Base-by-base conservation (phyloP, 495 filamentous ascomycete species). In the Penicillium maclennaniae region DNA sequence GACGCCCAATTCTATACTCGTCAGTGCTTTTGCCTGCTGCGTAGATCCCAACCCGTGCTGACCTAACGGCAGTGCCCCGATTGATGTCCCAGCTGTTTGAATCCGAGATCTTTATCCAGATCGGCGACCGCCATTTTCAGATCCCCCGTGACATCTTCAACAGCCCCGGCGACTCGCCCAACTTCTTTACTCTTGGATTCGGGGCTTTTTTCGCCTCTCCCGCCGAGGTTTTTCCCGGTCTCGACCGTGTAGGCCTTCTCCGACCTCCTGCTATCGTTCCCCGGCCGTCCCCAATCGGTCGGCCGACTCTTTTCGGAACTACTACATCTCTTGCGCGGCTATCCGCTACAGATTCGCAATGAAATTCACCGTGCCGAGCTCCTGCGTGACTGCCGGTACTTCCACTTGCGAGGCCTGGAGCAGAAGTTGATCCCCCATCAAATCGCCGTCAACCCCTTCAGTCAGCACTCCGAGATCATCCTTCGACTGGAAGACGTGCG, bases 101-200 rank as follows among this genome's bases (percentile, higher is more conserved):
- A 60, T 88, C 92, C 39, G 86, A 89, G 59, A 95, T 96, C 66
- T 93, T 87, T 72, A 90, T 95, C 58, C 86, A 87, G 34, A 90
- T 98, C 56, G 92, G 92, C 49, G 83, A 86, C 48, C 81, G 78
- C 20, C 80, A 89, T 59, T 98, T 98, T 69, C 87, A 90, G 59
- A 89, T 98, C 46, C 87, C 92, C 4, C 85, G 91, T 27, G 90
- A 96, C 58, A 79, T 95, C 52, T 95, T 98, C 70, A 85, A 83
- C 10, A 75, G 77, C 21, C 89, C 88, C 10, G 92, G 93, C 5
- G 90, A 98, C 68, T 84, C 83, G 26, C 91, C 91, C 6, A 98
- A 98, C 69, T 98, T 92, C 80, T 98, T 98, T 75, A 84, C 90
- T 6, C 81, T 98, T 7, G 92, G 92, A 46, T 96, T 96, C 63